Evolutionary conservation across 2,329 filamentous ascomycete species (phyloP).

Genomic region (Sporothrix dimorphospora): DNA sequence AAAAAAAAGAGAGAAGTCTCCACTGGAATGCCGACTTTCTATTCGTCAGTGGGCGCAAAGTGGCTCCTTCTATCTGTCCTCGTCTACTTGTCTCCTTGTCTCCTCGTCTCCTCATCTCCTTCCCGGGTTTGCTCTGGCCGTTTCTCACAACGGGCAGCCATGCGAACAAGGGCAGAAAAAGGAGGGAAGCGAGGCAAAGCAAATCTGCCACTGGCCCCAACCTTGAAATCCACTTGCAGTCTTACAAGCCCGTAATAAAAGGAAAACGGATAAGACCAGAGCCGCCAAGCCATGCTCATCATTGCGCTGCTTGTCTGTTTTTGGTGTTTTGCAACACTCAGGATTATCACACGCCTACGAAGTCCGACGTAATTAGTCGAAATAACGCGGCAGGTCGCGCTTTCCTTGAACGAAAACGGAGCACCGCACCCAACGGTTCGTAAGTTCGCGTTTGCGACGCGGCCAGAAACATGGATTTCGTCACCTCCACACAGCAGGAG

Average conservation of each 20-base stretch:
- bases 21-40: background rate
- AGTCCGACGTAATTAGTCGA: background rate
- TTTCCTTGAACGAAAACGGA: slow-evolving; percentile 3
- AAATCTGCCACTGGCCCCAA: background rate
- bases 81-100: background rate
- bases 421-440: background rate
- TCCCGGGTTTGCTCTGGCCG: background rate
- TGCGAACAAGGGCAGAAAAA: background rate
- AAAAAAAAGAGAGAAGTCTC: background rate
- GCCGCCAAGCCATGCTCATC: background rate
- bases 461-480: slow-evolving; percentile 21
- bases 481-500: slow-evolving; percentile 12
- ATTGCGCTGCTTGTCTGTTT: slow-evolving; percentile 8
- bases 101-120: background rate
- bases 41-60: background rate
- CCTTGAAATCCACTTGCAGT: background rate
- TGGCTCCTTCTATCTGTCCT: slow-evolving; percentile 1
- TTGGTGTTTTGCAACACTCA: background rate
- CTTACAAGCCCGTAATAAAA: background rate
- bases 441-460: slow-evolving; percentile 22
- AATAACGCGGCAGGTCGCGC: slow-evolving; percentile 14
- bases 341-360: background rate
- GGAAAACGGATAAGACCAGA: background rate
- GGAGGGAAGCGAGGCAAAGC: background rate
- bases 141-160: background rate